Evolutionary conservation across 2,329 filamentous ascomycete genomes (phyloP), one percentile per base, ranked within the genome.

Genomic region (Trichoderma arundinaceum): DNA sequence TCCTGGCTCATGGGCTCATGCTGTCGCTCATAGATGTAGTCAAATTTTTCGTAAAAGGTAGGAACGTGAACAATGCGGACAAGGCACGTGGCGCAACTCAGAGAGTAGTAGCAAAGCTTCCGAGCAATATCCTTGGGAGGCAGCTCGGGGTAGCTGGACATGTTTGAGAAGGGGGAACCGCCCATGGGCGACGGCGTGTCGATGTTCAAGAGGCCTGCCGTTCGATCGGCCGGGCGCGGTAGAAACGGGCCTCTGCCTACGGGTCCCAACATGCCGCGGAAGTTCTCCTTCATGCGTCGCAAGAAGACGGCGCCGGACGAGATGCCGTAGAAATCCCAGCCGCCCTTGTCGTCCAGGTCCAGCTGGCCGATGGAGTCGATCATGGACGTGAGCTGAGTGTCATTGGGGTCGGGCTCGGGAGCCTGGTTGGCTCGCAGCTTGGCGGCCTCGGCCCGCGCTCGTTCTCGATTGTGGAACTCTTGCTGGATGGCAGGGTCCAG

Each of bases 251-350:
- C 78, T 72, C 86, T 82, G 68, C 85, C 82, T 53, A 88, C 84
- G 46, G 86, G 85, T 19, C 89, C 89, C 54, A 95, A 84, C 69
- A 95, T 82, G 67, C 89, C 88, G 51, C 92, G 90, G 70, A 97
- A 92, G 73, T 97, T 91, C 73, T 96, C 91, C 72, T 92, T 90
- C 85, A 99, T 90, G 63, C 92, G 88, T 69, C 88, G 87, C 71
- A 97, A 85, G 76, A 97, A 99, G 68, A 94, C 92, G 49, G 94
- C 86, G 2, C 94, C 94, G 0, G 95, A 98, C 0, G 94, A 97
- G 69, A 92, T 91, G 54, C 95, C 95, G 74, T 96, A 92, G 73
- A 97, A 99, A 77, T 98, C 94, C 88, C 93, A 96, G 71, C 95
- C 88, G 48, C 94, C 94, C 72, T 89, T 88, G 71, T 98, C 94